Conservation (phyloP, 2,329 filamentous ascomycete species). For the Didymella lethalis region DNA sequence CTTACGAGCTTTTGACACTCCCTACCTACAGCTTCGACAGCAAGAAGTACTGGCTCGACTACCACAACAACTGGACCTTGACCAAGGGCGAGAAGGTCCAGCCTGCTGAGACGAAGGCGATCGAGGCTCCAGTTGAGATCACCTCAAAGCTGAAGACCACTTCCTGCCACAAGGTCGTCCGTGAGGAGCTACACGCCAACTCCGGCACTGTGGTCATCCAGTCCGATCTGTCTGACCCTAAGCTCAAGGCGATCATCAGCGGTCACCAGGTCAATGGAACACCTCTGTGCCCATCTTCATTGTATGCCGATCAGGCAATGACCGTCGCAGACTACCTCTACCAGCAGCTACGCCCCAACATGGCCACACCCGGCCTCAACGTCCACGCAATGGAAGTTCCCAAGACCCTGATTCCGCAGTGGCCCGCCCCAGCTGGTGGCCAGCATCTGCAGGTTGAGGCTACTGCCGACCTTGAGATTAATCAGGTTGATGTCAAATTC, state of each 20-base stretch:
- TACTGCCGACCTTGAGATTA: conserved; percentile 65
- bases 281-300: conserved; percentile 69
- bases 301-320: conserved; percentile 71
- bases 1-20: conserved; percentile 68
- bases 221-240: conserved; percentile 70
- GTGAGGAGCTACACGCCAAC: conserved; percentile 68
- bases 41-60: conserved; percentile 77
- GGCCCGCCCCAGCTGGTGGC: conserved; percentile 56
- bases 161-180: conserved; percentile 69
- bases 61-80: conserved; percentile 74
- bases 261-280: conserved; percentile 74
- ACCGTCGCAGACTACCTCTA: conserved; percentile 73
- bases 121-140: conserved; percentile 50
- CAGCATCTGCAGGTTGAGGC: conserved; percentile 70
- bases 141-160: conserved; percentile 68
- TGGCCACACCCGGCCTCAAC: conserved; percentile 66
- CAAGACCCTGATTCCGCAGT: conserved; percentile 71
- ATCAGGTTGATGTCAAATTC: conserved; percentile 63
- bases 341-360: conserved; percentile 66
- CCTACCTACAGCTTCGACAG: conserved; percentile 73
- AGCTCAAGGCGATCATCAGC: conserved; percentile 67
- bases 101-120: conserved; percentile 51
- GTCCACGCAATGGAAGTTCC: conserved; percentile 72
- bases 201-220: conserved; percentile 68
- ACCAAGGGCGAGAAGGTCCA: conserved; percentile 69